Evolutionary conservation across 2,329 filamentous ascomycete species (phyloP), one percentile per base, ranked within the genome.

Genomic region (Pyrenochaeta sp.): DNA sequence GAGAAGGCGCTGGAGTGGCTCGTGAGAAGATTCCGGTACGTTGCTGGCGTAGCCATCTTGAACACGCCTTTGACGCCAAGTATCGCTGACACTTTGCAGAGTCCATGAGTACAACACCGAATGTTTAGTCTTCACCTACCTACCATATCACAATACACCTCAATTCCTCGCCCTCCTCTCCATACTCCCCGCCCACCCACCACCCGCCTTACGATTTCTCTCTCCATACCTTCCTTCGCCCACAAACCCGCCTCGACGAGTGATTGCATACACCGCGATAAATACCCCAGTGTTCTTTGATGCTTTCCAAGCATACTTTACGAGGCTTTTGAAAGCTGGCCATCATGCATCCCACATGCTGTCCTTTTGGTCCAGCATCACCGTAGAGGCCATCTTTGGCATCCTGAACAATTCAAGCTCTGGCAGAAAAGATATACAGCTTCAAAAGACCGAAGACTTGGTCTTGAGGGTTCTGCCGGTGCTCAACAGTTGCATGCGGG

Each of bases 1-100:
- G 86, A 97, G 48, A 96, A 96, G 77, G 88, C 93, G 14, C 83
- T 98, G 32, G 96, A 99, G 79, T 99, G 95, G 95, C 83, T 99
- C 41, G 85, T 99, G 49, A 84, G 95, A 69, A 85, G 94, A 68
- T 99, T 98, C 71, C 87, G 89, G 36, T 39, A 21, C 18, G 18
- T n/a, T 20, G 7, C 17, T 20, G 7, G 20, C 10, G 4, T 14
- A 11, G 9, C 18, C 20, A 4, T 12, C n/a, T 17, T 7, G 3
- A 17, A 36, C n/a, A 36, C 2, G 6, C 21, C 15, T n/a, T 23
- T 5, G 7, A 15, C 17, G 18, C 4, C 4, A 23, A 23, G 4
- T 15, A 18, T 14, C n/a, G 20, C 36, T 39, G 14, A 39, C 20
- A 39, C 12, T 14, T 7, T 14, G 18, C 36, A 39, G 36, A 64